phyloP scores from a whole-genome alignment of 2,329 filamentous ascomycete genomes.

The Fusarium ramigenum region DNA sequence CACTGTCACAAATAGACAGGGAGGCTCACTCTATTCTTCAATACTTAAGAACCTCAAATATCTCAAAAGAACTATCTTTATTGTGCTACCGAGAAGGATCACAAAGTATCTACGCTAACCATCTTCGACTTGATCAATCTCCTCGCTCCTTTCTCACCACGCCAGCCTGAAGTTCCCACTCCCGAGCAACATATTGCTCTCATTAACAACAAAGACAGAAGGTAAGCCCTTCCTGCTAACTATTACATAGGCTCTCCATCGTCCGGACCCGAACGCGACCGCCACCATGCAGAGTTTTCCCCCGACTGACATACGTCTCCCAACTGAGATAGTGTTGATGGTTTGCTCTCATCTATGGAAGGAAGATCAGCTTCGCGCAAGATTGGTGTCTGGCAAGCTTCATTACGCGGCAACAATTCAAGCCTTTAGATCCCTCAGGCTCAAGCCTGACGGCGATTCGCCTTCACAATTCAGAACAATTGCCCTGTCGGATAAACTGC shows the following conservation, averaged over 20 bases:
- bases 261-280: background rate
- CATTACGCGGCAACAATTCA: slow-evolving; percentile 33
- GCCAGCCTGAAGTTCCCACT: background rate
- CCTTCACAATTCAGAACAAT: background rate
- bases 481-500: background rate
- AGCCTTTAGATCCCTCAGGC: background rate
- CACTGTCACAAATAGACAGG: fast-evolving
- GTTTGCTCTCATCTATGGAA: background rate
- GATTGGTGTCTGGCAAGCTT: slow-evolving; percentile 44
- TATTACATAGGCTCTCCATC: too few relatives aligned
- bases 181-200: background rate
- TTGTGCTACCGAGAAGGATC: background rate
- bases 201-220: background rate
- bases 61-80: background rate
- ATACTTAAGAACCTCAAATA: background rate
- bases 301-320: background rate
- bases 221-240: too few relatives aligned
- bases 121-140: background rate
- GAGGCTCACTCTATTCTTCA: fast-evolving
- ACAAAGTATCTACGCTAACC: too few relatives aligned
- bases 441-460: background rate
- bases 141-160: background rate
- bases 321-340: background rate
- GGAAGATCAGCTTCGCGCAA: slow-evolving; percentile 20
- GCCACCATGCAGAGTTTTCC: background rate